Evolutionary conservation across 176 grass and related monocot species (phyloP), one percentile per base, ranked within the genome.

Genomic region (Eragrostis curvula): DNA sequence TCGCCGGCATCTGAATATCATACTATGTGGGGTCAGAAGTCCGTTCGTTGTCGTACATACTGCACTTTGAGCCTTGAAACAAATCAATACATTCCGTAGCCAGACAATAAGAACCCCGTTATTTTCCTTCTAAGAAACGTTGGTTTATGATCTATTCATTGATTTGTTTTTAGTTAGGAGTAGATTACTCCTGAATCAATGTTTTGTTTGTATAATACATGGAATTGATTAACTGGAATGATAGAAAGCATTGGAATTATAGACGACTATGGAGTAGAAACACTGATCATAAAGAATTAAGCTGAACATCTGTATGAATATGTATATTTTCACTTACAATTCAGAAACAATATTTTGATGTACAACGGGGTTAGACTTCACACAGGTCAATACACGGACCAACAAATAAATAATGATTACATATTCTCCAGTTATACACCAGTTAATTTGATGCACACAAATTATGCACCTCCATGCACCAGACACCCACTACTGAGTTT

Each of bases 361-460:
- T 83, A 90, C 84, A 87, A 62, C 48, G 75, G 43, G 85, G 71
- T 70, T 87, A 82, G 63, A 77, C 53, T 76, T 50, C 21, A 41
- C 63, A 79, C 74, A 79, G 27, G 58, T 80, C 42, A 84, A 79
- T 85, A 70, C 43, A 74, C 14, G 43, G 13, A 74, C 6, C 44
- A 39, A 86, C 59, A 6, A 48, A 70, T 36, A 83, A 82, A 86
- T 60, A 51, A 79, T 52, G 72, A 14, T 57, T 76, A 78, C 79
- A 73, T 49, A 73, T 49, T 71, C 66, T 90, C 88, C 83, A 67
- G 59, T 73, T 60, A 55, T 68, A 83, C 88, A 86, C 88, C 84
- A 59, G 74, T 74, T 74, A 90, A 74, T 73, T 36, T 24, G 30
- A 66, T 10, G 56, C 78, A 87, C 28, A 70, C 74, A 61, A 79